Conservation (phyloP, 495 filamentous ascomycete species). For the Aspergillus homomorphus region DNA sequence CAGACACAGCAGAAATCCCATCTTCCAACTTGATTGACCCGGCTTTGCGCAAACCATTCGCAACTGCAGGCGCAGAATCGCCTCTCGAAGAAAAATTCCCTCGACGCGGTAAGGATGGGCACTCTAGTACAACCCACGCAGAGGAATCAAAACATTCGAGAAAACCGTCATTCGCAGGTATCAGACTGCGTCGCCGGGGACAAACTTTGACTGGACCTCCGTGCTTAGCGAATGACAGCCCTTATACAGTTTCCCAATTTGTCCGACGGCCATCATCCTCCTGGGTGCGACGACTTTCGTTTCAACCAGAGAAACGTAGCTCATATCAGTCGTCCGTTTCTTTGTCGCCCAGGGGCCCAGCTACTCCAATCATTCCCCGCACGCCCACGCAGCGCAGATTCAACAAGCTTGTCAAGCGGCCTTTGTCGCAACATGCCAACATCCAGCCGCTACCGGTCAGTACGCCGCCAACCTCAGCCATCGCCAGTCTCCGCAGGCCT, state of each 20-base stretch:
- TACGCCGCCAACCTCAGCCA: conserved; percentile 45
- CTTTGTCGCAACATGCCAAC: conserved; percentile 58
- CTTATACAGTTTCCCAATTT: conserved; percentile 32
- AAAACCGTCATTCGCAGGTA: conserved; percentile 55
- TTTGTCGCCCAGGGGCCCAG: conserved; percentile 68
- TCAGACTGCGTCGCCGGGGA: conserved; percentile 39
- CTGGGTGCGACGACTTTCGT: conserved; percentile 81
- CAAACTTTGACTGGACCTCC: conserved; percentile 40
- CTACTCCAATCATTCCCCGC: conserved; percentile 57
- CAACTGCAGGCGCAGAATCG: conserved; percentile 16
- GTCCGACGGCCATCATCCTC: conserved; percentile 55
- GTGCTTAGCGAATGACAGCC: conserved; percentile 27
- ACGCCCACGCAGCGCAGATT: conserved; percentile 51
- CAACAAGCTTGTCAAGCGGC: conserved; percentile 89
- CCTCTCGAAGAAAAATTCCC: conserved; percentile 10
- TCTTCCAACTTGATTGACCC: conserved; percentile 23
- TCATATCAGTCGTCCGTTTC: conserved; percentile 65
- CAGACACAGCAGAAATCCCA: conserved; percentile 18
- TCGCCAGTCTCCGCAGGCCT: conserved; percentile 62
- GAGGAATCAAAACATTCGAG: conserved; percentile 23
- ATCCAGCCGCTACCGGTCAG: conserved; percentile 27
- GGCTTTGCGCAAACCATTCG: conserved; percentile 23
- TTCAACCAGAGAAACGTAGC: conserved; percentile 63
- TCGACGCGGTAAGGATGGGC: conserved; percentile 11
- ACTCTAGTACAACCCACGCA: conserved; percentile 6